These are phyloP conservation scores for Penicillium cataractarum DNA, from an alignment of 495 filamentous ascomycete genomes.

Conservation along the genomic window DNA sequence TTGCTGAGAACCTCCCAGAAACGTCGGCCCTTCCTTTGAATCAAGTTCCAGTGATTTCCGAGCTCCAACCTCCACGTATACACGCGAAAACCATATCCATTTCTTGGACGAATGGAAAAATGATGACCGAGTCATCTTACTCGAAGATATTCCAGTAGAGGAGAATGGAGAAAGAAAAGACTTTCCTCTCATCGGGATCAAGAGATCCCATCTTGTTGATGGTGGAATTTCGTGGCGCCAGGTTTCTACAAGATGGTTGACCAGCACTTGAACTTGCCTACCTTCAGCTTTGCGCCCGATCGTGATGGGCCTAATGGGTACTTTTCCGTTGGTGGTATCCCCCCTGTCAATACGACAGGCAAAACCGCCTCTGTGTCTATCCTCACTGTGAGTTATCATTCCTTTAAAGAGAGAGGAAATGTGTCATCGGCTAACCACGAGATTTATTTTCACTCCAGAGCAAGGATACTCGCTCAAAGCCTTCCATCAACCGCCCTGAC, in stretches of 20 bases:
- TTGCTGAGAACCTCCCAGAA: too few relatives aligned
- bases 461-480: constrained; percentile 1
- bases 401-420: neutral
- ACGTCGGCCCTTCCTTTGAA: too few relatives aligned
- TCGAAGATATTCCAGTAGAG: too few relatives aligned
- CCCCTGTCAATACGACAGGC: neutral
- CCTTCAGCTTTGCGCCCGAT: neutral
- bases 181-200: too few relatives aligned
- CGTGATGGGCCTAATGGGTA: neutral
- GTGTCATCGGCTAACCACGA: neutral
- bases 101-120: too few relatives aligned
- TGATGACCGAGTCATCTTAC: too few relatives aligned
- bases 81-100: too few relatives aligned
- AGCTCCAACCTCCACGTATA: too few relatives aligned
- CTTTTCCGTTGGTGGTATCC: neutral
- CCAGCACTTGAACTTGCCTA: neutral
- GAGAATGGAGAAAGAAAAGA: too few relatives aligned
- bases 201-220: too few relatives aligned
- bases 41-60: too few relatives aligned
- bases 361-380: neutral
- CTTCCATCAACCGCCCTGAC: neutral
- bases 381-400: neutral
- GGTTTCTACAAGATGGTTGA: constrained; percentile 1
- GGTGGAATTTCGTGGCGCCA: too few relatives aligned
- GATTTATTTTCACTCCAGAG: neutral